Evolutionary conservation across 805 yeast species (phyloP).

Genomic region (Zygoascus biomembranicola): DNA sequence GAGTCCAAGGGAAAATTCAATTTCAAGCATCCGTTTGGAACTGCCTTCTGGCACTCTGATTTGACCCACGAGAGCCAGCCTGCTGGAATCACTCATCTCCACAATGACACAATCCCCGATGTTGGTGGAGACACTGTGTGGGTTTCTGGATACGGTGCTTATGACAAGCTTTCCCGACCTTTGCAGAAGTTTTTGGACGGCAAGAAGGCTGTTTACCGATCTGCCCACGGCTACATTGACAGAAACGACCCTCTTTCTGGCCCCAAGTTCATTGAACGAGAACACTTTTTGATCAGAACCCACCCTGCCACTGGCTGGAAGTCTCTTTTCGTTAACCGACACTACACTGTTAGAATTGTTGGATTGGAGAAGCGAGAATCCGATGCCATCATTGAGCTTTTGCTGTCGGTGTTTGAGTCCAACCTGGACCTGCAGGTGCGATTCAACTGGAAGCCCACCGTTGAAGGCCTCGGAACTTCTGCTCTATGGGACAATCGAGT

Average conservation of each 20-base stretch:
- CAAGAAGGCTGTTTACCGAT: conserved; percentile 33
- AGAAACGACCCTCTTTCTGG: conserved; percentile 39
- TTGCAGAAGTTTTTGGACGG: conserved; percentile 41
- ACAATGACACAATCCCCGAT: conserved; percentile 41
- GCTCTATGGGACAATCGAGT: conserved; percentile 57
- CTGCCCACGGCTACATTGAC: conserved; percentile 37
- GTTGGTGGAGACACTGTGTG: conserved; percentile 50
- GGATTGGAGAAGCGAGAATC: conserved; percentile 47
- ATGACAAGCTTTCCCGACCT: conserved; percentile 43
- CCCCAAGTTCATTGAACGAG: conserved; percentile 29
- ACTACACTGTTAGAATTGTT: conserved; percentile 42
- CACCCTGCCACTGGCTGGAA: conserved; percentile 63
- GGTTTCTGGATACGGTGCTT: conserved; percentile 46
- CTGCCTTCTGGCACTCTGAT: conserved; percentile 44
- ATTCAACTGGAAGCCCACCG: conserved; percentile 37
- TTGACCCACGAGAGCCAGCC: conserved; percentile 50
- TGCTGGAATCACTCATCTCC: conserved; percentile 47
- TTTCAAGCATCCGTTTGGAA: conserved; percentile 20
- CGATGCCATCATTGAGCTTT: conserved; percentile 38
- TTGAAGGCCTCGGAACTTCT: conserved; percentile 37
- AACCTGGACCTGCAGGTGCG: conserved; percentile 45
- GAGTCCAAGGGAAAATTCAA: conserved; percentile 16
- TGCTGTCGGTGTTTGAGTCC: conserved; percentile 40
- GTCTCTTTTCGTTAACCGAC: conserved; percentile 45
- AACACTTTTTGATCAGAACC: conserved; percentile 53